Conservation (phyloP, 805 yeast genomes). For the Helenozyma rhizophorensis region DNA sequence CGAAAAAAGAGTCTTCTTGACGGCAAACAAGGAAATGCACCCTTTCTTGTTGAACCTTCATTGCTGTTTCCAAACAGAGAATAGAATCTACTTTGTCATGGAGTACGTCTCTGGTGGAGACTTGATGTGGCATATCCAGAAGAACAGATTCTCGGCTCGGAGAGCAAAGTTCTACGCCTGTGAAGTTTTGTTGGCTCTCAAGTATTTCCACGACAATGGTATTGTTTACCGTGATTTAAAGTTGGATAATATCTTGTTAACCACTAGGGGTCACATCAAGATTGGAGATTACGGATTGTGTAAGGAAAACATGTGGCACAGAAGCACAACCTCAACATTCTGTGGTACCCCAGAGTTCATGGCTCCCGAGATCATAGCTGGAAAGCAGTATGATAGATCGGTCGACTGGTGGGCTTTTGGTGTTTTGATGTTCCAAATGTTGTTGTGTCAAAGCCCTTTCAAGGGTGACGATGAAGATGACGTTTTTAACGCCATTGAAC, state of each 20-base stretch:
- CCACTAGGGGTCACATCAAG: constrained; percentile 90
- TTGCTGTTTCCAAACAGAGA: constrained; percentile 97
- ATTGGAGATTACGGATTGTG: constrained; percentile 97
- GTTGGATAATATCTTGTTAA: constrained; percentile 86
- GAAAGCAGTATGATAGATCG: constrained; percentile 86
- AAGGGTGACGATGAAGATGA: constrained; percentile 97
- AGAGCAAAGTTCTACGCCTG: constrained; percentile 98
- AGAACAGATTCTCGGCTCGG: constrained; percentile 78
- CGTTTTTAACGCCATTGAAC: constrained; percentile 90
- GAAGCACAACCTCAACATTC: constrained; percentile 85
- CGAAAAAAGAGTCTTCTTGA: constrained; percentile 85
- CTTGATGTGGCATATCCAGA: constrained; percentile 98
- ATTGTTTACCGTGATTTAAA: constrained; percentile 95
- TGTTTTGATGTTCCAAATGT: constrained; percentile 92
- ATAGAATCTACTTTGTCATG: constrained; percentile 96
- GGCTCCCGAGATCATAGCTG: constrained; percentile 97
- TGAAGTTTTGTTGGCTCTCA: constrained; percentile 85
- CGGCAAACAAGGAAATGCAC: constrained; percentile 82
- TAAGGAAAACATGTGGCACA: constrained; percentile 86
- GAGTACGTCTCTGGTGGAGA: constrained; percentile 98
- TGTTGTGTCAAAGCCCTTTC: constrained; percentile 93
- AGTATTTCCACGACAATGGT: constrained; percentile 92
- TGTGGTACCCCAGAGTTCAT: constrained; percentile 99
- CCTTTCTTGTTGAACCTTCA: constrained; percentile 89
- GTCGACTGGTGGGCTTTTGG: constrained; percentile 99